Base-by-base conservation (phyloP, 2,329 filamentous ascomycete genomes). In the Daldinia sp. region DNA sequence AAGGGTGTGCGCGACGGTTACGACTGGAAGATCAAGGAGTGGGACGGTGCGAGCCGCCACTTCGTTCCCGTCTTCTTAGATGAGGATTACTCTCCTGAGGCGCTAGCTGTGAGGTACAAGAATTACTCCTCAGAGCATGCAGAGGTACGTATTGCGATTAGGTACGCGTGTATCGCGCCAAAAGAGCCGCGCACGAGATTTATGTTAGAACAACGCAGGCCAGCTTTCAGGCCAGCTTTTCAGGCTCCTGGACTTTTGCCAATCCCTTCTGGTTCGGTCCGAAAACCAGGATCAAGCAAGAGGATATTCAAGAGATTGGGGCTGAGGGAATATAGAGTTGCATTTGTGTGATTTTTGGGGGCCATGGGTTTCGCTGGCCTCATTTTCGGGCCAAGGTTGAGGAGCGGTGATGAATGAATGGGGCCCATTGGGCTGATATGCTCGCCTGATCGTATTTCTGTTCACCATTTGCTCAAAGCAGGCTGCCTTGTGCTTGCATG, bases 31-130 rank as follows among this genome's bases (percentile, higher is more conserved):
- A 75, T 82, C 2, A 74, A 79, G 25, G 78, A 81, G 57, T 83
- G 81, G 76, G 80, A 82, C 4, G 82, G 82, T 11, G 81, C 88
- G 52, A 72, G 80, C 51, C 80, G 87, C 27, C 75, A 83, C 5
- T 88, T 87, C 76, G 80, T 80, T 0, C 85, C 88, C 1, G 86
- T 90, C 0, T 90, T 90, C 69, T 73, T 75, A n/a, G 82, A 85
- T 29, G 71, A 77, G 59, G 86, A 84, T 71, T 87, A 85, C 70
- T 77, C 79, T 55, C 87, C 87, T 0, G 85, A 86, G 64, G 78
- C 80, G 13, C 71, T 90, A 5, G 87, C 86, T 19, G 63, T 83
- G 56, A 77, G 87, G 54, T 87, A 84, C 64, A 77, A 78, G 60
- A 81, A 85, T 68, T 90, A 89, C 74, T 81, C 77, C 6, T 74